Evolutionary conservation across 2,329 filamentous ascomycete genomes (phyloP), one percentile per base, ranked within the genome.

Genomic region (Fonsecaea monophora): DNA sequence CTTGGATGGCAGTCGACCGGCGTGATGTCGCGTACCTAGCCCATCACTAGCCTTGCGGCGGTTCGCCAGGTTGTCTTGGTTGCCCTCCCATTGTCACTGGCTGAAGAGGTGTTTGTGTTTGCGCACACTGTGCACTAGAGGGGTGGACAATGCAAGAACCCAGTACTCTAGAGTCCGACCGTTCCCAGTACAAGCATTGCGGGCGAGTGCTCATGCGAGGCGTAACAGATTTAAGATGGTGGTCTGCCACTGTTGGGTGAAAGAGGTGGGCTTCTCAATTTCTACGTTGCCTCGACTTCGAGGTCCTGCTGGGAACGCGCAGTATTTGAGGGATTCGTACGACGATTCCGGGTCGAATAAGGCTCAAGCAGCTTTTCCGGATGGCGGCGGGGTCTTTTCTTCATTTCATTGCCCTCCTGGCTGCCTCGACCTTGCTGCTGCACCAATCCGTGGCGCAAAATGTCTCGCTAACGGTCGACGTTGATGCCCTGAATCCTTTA

Each of bases 41-140:
- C 40, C 40, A 8, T 45, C 40, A 45, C 40, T 45, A 45, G 40
- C 40, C 40, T 45, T 45, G 40, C 40, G 40, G 40, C n/a, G n/a
- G 15, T 18, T 10, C n/a, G 40, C n/a, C 6, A 45, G 15, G 40
- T 18, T 45, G 15, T 18, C 40, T 18, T 40, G 37, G 37, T 40
- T 40, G 37, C 10, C n/a, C 40, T 21, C 5, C 40, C n/a, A 42
- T 37, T 37, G 10, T 37, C 10, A 7, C 38, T 12, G n/a, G 4
- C 18, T 45, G 40, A 21, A 8, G 40, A 45, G 40, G 40, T 15
- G 40, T 18, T 7, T 18, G n/a, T 18, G 40, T n/a, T 25, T 25
- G 25, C 3, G 25, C 25, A 25, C 25, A 25, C 2, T 7, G 40
- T 45, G 40, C 40, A 9, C 40, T 40, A 45, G 40, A 45, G 15